Evolutionary conservation across 2,329 filamentous ascomycete species (phyloP).

Genomic region (Ophiostoma perfectum): DNA sequence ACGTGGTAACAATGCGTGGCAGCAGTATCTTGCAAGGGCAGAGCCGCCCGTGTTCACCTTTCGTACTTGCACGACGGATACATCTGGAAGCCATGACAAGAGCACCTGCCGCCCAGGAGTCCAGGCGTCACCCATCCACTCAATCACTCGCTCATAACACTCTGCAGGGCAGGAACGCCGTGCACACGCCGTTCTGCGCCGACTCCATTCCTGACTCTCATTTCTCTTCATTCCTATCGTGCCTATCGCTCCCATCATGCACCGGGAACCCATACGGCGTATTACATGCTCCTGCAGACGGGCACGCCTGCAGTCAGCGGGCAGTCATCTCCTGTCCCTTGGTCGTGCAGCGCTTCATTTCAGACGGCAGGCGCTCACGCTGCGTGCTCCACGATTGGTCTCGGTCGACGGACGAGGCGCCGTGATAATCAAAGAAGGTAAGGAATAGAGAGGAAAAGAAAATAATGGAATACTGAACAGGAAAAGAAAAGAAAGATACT

Average conservation of each 20-base stretch:
- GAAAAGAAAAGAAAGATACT: no score
- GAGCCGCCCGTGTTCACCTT: background rate
- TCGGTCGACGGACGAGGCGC: background rate
- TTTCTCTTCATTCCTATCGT: conserved; percentile 10
- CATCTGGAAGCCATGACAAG: no score
- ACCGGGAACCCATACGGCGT: background rate
- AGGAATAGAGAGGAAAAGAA: no score
- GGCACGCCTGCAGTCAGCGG: background rate
- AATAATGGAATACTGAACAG: no score
- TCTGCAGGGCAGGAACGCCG: conserved; percentile 14
- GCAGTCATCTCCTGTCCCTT: conserved; percentile 19
- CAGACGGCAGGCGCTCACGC: conserved; percentile 19
- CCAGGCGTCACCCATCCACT: no score
- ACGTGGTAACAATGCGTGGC: no score
- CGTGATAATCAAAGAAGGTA: no score
- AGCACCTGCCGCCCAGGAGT: no score
- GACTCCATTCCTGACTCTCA: conserved; percentile 9
- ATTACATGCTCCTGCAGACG: no score
- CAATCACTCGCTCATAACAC: no score
- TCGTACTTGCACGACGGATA: background rate
- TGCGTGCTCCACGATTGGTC: background rate
- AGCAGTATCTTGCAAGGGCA: background rate
- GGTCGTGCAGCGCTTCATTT: conserved; percentile 23
- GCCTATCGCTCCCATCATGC: background rate
- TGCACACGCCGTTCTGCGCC: background rate